Evolutionary conservation across 2,329 filamentous ascomycete species (phyloP).

Genomic region (Zelopaecilomyces penicillatus): DNA sequence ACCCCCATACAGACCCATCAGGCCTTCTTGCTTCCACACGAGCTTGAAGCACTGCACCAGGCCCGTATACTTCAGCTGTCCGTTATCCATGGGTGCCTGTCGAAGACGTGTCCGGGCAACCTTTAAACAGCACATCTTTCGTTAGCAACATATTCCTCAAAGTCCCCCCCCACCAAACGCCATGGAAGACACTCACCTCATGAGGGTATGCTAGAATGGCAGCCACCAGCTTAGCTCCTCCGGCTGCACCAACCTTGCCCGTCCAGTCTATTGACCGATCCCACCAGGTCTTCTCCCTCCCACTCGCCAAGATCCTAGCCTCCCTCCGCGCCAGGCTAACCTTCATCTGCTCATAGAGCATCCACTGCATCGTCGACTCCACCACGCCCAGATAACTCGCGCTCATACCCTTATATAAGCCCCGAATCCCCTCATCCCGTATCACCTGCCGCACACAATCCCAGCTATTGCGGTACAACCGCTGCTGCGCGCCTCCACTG

Average conservation of each 20-base stretch:
- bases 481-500: constrained; percentile 41
- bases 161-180: not conserved
- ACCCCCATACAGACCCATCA: constrained; percentile 80
- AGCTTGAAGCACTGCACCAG: constrained; percentile 81
- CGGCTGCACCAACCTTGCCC: constrained; percentile 71
- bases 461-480: constrained; percentile 77
- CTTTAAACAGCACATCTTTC: constrained; percentile 26
- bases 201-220: constrained; percentile 85
- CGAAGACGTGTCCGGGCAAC: constrained; percentile 77
- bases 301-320: constrained; percentile 45
- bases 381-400: constrained; percentile 87
- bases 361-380: constrained; percentile 87
- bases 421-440: constrained; percentile 68
- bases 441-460: constrained; percentile 82
- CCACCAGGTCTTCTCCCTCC: constrained; percentile 58
- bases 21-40: constrained; percentile 80
- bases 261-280: constrained; percentile 71
- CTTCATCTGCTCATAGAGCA: constrained; percentile 92
- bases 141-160: not conserved
- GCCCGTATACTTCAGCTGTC: constrained; percentile 76
- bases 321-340: constrained; percentile 58
- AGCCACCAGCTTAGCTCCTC: constrained; percentile 77
- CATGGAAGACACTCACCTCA: constrained; percentile 51
- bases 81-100: constrained; percentile 68
- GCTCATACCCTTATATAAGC: constrained; percentile 83